Conservation (phyloP, 441 rosid species). For the Adansonia madagascariensis region DNA sequence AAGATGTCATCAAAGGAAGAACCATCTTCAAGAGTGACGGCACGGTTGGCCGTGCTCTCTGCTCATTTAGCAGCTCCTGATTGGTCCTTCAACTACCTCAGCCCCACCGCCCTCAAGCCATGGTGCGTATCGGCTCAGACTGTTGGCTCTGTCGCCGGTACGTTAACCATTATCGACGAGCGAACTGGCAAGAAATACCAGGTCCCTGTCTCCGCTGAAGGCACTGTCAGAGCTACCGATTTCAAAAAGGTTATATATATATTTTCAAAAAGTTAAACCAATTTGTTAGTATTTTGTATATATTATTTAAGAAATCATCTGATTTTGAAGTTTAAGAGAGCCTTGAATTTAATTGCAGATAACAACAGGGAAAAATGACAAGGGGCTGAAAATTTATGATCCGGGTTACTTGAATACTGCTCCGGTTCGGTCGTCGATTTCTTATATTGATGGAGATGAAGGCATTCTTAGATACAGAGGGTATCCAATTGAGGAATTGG, state of each 20-base stretch:
- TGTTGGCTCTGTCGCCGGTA: conserved; percentile 52
- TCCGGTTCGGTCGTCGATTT: conserved; percentile 80
- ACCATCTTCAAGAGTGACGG: conserved; percentile 40
- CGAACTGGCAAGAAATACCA: conserved; percentile 72
- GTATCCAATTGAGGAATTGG: conserved; percentile 81
- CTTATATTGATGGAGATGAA: conserved; percentile 88
- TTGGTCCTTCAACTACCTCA: conserved; percentile 26
- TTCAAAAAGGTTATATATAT: conserved; percentile 59
- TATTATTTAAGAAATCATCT: too few species aligned
- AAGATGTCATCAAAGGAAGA: conserved; percentile 24
- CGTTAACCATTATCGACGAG: conserved; percentile 71
- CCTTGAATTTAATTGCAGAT: conserved; percentile 45
- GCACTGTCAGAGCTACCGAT: conserved; percentile 77
- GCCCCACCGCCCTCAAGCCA: conserved; percentile 43
- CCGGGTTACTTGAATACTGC: conserved; percentile 95
- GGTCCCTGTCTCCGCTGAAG: conserved; percentile 62
- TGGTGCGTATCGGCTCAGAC: conserved; percentile 53
- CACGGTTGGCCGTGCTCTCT: conserved; percentile 68
- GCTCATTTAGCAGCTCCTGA: conserved; percentile 59
- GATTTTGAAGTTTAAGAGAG: too few species aligned
- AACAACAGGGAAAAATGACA: conserved; percentile 75
- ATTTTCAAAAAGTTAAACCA: too few species aligned
- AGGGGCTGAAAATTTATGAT: conserved; percentile 83
- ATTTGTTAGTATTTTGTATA: too few species aligned
- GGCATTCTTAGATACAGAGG: conserved; percentile 86